Conservation (phyloP, 345 rosid species). For the Corymbia maculata region DNA sequence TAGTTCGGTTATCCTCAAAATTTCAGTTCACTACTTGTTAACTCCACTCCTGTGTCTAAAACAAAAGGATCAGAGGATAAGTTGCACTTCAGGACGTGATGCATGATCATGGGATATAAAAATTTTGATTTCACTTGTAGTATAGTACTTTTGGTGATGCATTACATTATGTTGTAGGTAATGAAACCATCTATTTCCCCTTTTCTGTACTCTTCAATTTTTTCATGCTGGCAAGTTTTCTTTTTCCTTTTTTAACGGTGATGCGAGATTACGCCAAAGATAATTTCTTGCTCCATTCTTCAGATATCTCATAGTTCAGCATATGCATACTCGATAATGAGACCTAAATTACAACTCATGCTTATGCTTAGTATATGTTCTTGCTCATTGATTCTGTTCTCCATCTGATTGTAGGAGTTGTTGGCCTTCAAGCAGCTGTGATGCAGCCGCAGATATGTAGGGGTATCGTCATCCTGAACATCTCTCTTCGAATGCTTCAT, state of each 20-base stretch:
- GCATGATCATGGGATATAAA: neutral
- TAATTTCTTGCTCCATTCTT: neutral
- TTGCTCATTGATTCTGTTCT: neutral
- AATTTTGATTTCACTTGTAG: neutral
- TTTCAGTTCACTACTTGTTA: neutral
- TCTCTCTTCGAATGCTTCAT: slow-evolving; percentile 87
- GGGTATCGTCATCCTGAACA: slow-evolving; percentile 63
- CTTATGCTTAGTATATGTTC: neutral
- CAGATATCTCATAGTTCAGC: neutral
- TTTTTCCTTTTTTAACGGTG: neutral
- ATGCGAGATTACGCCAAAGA: neutral
- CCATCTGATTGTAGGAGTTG: slow-evolving; percentile 38
- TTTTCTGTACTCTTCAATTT: too few relatives aligned
- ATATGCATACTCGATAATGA: neutral
- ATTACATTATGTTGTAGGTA: too few relatives aligned
- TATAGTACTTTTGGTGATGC: neutral
- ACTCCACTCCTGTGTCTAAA: neutral
- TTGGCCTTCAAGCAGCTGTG: slow-evolving; percentile 92
- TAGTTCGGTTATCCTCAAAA: neutral
- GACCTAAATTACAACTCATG: neutral
- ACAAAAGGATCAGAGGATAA: neutral
- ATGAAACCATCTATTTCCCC: too few relatives aligned
- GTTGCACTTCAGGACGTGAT: neutral
- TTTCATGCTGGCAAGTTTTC: too few relatives aligned
- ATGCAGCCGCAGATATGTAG: slow-evolving; percentile 50